Evolutionary conservation across 2,329 filamentous ascomycete species (phyloP), one percentile per base, ranked within the genome.

Genomic region (Cercospora sojina): DNA sequence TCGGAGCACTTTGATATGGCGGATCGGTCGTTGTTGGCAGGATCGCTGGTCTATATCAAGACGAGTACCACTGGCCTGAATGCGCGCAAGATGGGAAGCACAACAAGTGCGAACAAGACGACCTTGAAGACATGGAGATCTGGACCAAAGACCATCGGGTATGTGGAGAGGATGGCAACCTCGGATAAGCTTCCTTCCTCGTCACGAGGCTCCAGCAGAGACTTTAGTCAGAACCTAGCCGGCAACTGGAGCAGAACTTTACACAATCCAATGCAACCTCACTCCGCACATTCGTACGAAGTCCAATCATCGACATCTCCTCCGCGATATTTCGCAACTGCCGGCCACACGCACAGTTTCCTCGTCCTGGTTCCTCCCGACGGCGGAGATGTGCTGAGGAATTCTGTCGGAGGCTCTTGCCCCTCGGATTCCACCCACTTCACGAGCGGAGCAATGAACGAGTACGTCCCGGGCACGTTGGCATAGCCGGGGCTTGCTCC

Each of bases 391-490:
- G 74, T 74, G 16, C 70, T 76, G 23, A 77, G 32, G 12, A 80
- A 70, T 27, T 75, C 51, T 18, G 66, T 56, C 0, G 79, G 78
- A 55, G 69, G 63, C 16, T 65, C 55, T 2, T 3, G 27, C 18
- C 23, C 56, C 12, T 70, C 74, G 3, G 69, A 66, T 68, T 80
- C 79, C 3, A 80, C 77, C 79, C 79, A 80, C 13, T 66, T 35
- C 8, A 77, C 68, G 25, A 80, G 68, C 1, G 71, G 71, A 5
- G 77, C 74, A 3, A 78, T 63, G n/a, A 75, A 71, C 59, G 79
- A 72, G 66, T 79, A 80, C 6, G 70, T 75, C 1, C 69, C 74
- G 3, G 77, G 78, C 25, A 75, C 76, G 18, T 70, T 68, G 3
- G 77, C 75, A 70, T 79, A 80, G 5, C 69, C 66, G 8, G 69